phyloP scores from a whole-genome alignment of 2,329 filamentous ascomycete genomes.

The Tolypocladium guangdongense region DNA sequence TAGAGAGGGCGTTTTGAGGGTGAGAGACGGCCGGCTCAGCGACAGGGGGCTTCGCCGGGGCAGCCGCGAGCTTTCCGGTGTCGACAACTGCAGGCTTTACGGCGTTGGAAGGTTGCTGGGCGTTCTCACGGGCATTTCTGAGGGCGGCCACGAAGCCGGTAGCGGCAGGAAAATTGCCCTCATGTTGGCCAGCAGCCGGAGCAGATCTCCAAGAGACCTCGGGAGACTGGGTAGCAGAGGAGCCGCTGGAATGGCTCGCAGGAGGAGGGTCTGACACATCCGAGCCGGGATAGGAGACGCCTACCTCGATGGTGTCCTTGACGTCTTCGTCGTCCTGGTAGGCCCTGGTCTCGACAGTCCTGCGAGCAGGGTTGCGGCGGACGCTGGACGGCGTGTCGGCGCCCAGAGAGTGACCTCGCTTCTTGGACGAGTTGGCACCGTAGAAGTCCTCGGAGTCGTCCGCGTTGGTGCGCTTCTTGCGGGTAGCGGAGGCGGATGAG shows the following conservation, averaged over 20 bases:
- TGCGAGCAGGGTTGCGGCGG: slow-evolving; percentile 30
- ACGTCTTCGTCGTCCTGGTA: slow-evolving; percentile 37
- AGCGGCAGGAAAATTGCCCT: neutral
- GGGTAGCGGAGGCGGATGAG: slow-evolving; percentile 21
- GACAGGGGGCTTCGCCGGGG: neutral
- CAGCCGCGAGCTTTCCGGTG: neutral
- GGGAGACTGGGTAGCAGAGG: slow-evolving; percentile 14
- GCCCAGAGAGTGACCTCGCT: slow-evolving; percentile 25
- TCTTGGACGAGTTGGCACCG: slow-evolving; percentile 13
- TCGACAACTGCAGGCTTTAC: neutral
- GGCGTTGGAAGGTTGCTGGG: neutral
- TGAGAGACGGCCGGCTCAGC: neutral
- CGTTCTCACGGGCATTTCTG: neutral
- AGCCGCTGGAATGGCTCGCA: slow-evolving; percentile 15
- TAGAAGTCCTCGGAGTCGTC: slow-evolving; percentile 23
- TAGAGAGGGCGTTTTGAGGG: neutral
- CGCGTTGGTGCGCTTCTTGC: slow-evolving; percentile 24
- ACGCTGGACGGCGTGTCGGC: slow-evolving; percentile 23
- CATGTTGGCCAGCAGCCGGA: slow-evolving; percentile 2
- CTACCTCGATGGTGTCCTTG: slow-evolving; percentile 47
- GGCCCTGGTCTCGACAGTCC: slow-evolving; percentile 20
- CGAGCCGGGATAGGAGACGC: slow-evolving; percentile 26
- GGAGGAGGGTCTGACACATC: slow-evolving; percentile 18
- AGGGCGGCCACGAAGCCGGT: neutral
- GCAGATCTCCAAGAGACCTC: slow-evolving; percentile 9